Evolutionary conservation across 2,329 filamentous ascomycete species (phyloP), one percentile per base, ranked within the genome.

Genomic region (Gnomoniopsis smithogilvyi): DNA sequence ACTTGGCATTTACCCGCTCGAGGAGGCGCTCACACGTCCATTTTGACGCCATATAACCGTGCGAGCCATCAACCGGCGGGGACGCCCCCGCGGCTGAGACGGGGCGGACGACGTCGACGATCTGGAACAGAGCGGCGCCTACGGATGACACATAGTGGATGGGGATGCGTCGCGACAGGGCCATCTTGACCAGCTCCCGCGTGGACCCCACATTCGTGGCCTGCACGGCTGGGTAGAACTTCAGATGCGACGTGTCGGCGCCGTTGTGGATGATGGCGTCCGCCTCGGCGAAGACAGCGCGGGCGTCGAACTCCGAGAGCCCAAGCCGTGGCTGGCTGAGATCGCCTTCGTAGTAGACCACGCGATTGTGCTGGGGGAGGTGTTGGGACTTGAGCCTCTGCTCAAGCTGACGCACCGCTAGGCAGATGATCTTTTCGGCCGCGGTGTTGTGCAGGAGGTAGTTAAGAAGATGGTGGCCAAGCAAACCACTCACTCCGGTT

Each of bases 231-330:
- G 58, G 38, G 62, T 74, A 77, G 3, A 58, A 59, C 56, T 76
- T 70, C 56, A 66, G 60, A 64, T 66, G 73, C 11, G 63, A 71
- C 14, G 66, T 65, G 48, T 73, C 69, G 14, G 75, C 76, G 3
- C 74, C 77, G 41, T 69, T 71, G 64, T 80, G 85, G 33, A 89
- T 78, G 52, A 88, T 46, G 1, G 55, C 49, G 49, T 67, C 62
- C 1, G 55, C 59, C 2, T 24, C 3, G 1, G 6, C 10, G 26
- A 55, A 58, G 15, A 67, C 45, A 1, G 48, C 19, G 17, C 15
- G 14, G 2, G 47, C 21, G 3, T 56, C 30, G 26, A 19, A 33
- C 12, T 58, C 48, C 3, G 61, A 54, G 7, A 73, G 66, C 0
- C 69, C 68, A 0, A 72, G 54, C 1, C 36, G 45, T 0, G 67